These are phyloP conservation scores for Lachnellula suecica DNA, from an alignment of 2,329 filamentous ascomycete species.

Conservation along the genomic window DNA sequence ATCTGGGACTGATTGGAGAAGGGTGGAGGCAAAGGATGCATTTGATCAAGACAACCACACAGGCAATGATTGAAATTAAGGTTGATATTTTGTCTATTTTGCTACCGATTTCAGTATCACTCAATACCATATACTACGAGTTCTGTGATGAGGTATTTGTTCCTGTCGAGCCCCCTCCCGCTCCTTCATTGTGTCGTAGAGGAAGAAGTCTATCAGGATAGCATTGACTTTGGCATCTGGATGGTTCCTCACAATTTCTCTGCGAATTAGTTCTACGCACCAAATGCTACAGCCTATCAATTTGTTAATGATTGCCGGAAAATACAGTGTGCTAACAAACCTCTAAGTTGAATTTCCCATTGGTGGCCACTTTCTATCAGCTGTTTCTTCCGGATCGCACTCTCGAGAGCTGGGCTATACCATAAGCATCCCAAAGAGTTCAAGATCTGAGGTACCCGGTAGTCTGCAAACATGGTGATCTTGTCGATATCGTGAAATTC, in stretches of 20 bases:
- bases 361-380: slow-evolving; percentile 68
- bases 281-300: slow-evolving; percentile 81
- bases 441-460: slow-evolving; percentile 92
- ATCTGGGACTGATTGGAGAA: too few relatives aligned
- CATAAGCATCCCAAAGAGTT: slow-evolving; percentile 77
- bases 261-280: slow-evolving; percentile 85
- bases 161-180: slow-evolving; percentile 63
- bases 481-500: slow-evolving; percentile 88
- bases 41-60: too few relatives aligned
- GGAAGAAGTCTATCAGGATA: slow-evolving; percentile 93
- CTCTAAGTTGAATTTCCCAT: slow-evolving; percentile 87
- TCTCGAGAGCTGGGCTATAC: slow-evolving; percentile 79
- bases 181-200: slow-evolving; percentile 93
- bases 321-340: slow-evolving; percentile 39
- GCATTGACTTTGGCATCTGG: slow-evolving; percentile 77
- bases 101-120: background rate
- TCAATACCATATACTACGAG: slow-evolving; percentile 92
- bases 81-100: background rate
- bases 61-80: too few relatives aligned
- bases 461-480: slow-evolving; percentile 98
- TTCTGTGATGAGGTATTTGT: slow-evolving; percentile 79
- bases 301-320: background rate
- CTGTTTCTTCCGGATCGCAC: slow-evolving; percentile 63
- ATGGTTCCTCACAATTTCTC: slow-evolving; percentile 74
- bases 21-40: too few relatives aligned